These are phyloP conservation scores for Jasminum sambac DNA, from an alignment of 257 asterid genomes.

Conservation along the genomic window DNA sequence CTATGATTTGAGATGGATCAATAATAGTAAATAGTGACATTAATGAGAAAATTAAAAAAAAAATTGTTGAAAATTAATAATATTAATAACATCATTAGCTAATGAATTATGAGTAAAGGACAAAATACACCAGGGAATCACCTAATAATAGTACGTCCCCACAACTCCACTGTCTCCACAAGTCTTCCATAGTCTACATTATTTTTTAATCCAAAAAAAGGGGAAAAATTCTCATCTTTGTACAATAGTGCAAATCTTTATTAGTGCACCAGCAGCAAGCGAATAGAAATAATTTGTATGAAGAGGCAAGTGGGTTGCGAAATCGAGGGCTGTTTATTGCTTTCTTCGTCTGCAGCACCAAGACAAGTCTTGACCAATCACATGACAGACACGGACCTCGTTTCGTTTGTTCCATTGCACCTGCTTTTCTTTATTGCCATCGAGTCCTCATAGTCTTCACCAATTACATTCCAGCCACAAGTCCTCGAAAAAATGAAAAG, in stretches of 20 bases:
- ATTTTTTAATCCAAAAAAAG: no score
- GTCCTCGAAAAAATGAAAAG: background rate
- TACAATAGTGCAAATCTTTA: background rate
- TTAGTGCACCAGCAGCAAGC: slow-evolving; percentile 5
- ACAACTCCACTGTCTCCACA: no score
- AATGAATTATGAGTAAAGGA: no score
- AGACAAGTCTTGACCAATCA: slow-evolving; percentile 27
- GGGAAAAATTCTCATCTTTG: no score
- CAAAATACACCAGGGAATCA: no score
- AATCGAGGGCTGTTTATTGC: slow-evolving; percentile 4
- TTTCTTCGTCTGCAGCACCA: slow-evolving; percentile 15
- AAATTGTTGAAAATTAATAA: no score
- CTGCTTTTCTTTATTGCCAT: slow-evolving; percentile 13
- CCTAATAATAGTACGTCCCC: no score
- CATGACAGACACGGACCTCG: background rate
- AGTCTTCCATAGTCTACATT: no score
- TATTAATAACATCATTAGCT: no score
- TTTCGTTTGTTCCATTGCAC: background rate
- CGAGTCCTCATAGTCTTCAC: background rate
- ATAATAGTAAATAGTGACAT: no score
- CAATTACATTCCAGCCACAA: background rate
- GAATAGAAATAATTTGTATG: background rate
- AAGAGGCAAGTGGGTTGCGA: slow-evolving; percentile 17
- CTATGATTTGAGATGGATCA: no score
- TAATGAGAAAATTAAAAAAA: no score